A percentile compares a stretch with the other conserved stretches of the same genome.
Conservation (phyloP, 352 stramenopile genomes). For the Globisporangium camurandrum region DNA sequence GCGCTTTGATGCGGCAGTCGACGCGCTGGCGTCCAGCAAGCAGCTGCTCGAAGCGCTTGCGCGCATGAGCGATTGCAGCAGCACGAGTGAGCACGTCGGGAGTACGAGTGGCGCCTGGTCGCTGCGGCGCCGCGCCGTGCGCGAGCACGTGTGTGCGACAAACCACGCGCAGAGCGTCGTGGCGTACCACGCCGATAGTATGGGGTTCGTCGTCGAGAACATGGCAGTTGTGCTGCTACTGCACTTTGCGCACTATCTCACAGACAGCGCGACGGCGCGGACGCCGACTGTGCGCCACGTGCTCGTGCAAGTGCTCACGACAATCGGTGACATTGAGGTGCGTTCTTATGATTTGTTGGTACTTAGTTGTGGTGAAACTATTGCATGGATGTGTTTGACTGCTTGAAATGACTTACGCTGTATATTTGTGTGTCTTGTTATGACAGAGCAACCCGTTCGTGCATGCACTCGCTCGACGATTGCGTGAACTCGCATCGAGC, state of each 20-base stretch:
- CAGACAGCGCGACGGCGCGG: slow-evolving; percentile 18
- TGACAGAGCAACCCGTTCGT: slow-evolving; percentile 56
- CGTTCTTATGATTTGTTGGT: slow-evolving; percentile 2
- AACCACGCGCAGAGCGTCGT: slow-evolving; percentile 40
- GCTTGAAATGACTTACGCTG: slow-evolving; percentile 3
- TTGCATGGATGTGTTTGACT: neutral
- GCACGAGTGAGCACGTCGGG: slow-evolving; percentile 1
- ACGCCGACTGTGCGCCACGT: slow-evolving; percentile 36
- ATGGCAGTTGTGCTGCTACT: slow-evolving; percentile 61
- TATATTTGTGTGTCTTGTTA: slow-evolving; percentile 5
- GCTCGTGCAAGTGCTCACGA: slow-evolving; percentile 61
- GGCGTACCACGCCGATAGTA: slow-evolving; percentile 72
- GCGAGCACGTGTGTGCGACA: slow-evolving; percentile 31
- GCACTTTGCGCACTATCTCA: slow-evolving; percentile 62
- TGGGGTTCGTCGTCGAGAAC: slow-evolving; percentile 74
- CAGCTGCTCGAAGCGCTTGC: slow-evolving; percentile 25
- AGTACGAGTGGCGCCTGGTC: slow-evolving; percentile 2
- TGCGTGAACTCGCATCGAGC: slow-evolving; percentile 44
- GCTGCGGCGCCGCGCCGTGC: slow-evolving; percentile 11
- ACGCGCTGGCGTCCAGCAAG: slow-evolving; percentile 42
- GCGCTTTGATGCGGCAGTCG: slow-evolving; percentile 41
- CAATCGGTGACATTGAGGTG: slow-evolving; percentile 61
- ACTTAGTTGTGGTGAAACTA: neutral
- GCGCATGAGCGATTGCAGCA: slow-evolving; percentile 10
- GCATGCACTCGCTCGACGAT: slow-evolving; percentile 54